A percentile compares a stretch with the other conserved stretches of the same genome.
phyloP scores from a whole-genome alignment of 2,329 filamentous ascomycete species.

The Talaromyces sp. region DNA sequence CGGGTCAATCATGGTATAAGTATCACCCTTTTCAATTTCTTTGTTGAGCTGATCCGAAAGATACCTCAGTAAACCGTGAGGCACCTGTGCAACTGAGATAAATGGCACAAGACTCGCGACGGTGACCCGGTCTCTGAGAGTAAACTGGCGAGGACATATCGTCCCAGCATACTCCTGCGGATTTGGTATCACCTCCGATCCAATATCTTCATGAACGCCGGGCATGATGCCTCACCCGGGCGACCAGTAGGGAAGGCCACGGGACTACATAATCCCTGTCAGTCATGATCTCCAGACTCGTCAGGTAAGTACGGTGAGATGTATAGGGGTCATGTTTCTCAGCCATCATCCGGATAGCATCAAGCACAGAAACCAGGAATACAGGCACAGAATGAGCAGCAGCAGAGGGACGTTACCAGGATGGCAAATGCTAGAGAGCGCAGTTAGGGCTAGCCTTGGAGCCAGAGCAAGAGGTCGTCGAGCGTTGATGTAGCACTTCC shows the following conservation, averaged over 20 bases:
- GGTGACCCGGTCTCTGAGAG: constrained; percentile 75
- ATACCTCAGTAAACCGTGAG: constrained; percentile 66
- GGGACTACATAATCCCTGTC: constrained; percentile 27
- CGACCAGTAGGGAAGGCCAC: constrained; percentile 26
- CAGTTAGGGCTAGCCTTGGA: constrained; percentile 9
- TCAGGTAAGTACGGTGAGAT: background rate
- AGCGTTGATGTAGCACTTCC: constrained; percentile 30
- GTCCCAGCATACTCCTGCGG: constrained; percentile 56
- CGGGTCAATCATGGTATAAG: constrained; percentile 79
- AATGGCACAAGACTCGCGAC: constrained; percentile 80
- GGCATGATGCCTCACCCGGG: constrained; percentile 29
- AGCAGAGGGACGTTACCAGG: constrained; percentile 8
- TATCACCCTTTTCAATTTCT: constrained; percentile 88
- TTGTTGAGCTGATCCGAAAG: constrained; percentile 79
- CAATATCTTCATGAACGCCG: constrained; percentile 31
- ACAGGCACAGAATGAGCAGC: background rate
- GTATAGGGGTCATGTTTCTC: background rate
- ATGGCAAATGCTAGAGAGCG: background rate
- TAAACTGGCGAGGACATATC: constrained; percentile 71
- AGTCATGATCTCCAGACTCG: background rate
- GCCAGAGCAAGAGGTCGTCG: background rate
- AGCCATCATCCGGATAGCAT: background rate
- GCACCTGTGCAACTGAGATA: constrained; percentile 70
- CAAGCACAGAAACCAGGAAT: background rate
- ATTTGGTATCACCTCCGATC: constrained; percentile 22